These are phyloP conservation scores for Marasmius oreades DNA, from an alignment of 1,284 basidiomycete genomes.

Conservation along the genomic window DNA sequence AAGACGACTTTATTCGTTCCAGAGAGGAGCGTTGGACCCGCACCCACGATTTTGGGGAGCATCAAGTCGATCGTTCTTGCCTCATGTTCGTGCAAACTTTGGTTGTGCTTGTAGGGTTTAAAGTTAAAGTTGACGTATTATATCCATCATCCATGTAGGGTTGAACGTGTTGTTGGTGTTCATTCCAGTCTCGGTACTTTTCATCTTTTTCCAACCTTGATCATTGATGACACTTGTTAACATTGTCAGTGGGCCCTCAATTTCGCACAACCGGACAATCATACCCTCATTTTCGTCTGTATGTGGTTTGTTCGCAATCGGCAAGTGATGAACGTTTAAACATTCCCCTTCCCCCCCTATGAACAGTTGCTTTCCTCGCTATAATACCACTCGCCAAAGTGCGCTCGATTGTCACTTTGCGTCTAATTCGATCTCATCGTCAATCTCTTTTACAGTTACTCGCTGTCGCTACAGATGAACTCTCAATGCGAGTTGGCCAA, in stretches of 20 bases:
- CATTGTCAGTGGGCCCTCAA: conserved; percentile 71
- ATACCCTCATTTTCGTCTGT: conserved; percentile 74
- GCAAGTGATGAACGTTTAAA: background rate
- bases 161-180: conserved; percentile 55
- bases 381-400: conserved; percentile 78
- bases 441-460: conserved; percentile 50
- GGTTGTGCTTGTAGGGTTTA: background rate
- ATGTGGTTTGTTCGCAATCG: conserved; percentile 24
- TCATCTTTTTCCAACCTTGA: background rate
- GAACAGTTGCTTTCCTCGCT: conserved; percentile 64
- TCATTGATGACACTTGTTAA: conserved; percentile 2
- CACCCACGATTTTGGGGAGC: conserved; percentile 42
- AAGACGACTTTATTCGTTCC: conserved; percentile 28
- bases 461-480: conserved; percentile 85
- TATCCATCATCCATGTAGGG: no score
- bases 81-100: conserved; percentile 43
- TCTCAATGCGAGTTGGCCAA: conserved; percentile 80
- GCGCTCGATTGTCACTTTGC: conserved; percentile 6
- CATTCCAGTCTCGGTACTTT: conserved; percentile 60
- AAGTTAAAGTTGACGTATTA: conserved; percentile 4
- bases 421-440: background rate
- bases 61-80: conserved; percentile 44
- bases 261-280: conserved; percentile 47
- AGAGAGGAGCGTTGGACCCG: conserved; percentile 30
- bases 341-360: background rate